Base-by-base conservation (phyloP, 371 early-diverging fungal species). In the Fennellomyces sp. region DNA sequence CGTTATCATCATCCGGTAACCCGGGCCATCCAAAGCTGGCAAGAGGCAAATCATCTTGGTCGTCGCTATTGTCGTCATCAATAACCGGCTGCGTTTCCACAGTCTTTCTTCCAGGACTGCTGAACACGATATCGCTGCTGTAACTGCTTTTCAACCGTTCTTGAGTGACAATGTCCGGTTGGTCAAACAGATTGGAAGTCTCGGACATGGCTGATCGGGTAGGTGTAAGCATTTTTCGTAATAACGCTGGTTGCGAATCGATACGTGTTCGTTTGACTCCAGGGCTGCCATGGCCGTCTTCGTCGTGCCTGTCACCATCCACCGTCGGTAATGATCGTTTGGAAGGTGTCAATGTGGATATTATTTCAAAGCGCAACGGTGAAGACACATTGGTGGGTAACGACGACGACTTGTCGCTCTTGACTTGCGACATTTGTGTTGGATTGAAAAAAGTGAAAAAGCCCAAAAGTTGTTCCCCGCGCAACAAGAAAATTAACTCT, bases 401-500 rank as follows among this genome's bases (percentile, higher is more conserved):
- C 11, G 52, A 52, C 30, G 19, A 23, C 8, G 45, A 17, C 45
- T 45, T 45, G 45, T 45, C 45, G 10, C 23, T 3, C 23, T 45
- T 45, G 1, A 45, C 45, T 23, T 45, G 45, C n/a, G 45, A 50
- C 51, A 12, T 52, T 33, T 52, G 8, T 21, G 11, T 52, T 7
- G 52, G 30, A n/a, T 27, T 26, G n/a, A 47, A 39, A 42, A 66
- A 27, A 21, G 33, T 6, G 36, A 38, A 25, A 13, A 11, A 51
- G 50, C 33, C n/a, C 55, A 58, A 28, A 55, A 56, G 57, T 50
- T 19, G 21, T 33, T 26, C 15, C 35, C 52, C 52, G 42, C 57
- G 36, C 33, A 26, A 58, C 55, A 56, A 36, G 35, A 28, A 50
- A 49, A 60, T 31, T 52, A 8, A 29, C 28, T 21, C 25, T 21